Conservation (phyloP, 1,139 yeast species). For the Pichia sp. region DNA sequence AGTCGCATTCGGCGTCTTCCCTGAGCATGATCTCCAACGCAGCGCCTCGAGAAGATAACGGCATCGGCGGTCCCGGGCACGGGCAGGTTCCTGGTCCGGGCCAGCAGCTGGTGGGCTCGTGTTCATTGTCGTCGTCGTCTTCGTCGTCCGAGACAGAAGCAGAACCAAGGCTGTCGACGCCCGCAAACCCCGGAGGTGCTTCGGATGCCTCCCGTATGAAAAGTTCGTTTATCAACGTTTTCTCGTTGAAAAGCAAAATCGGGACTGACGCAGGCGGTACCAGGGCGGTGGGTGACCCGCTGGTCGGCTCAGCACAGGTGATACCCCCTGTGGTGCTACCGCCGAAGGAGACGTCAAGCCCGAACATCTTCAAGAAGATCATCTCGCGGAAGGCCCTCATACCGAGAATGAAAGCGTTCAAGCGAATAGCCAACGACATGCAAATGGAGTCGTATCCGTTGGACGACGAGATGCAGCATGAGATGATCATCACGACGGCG, state of each 20-base stretch:
- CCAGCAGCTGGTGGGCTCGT: not conserved
- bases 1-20: slow-evolving; percentile 10
- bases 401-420: slow-evolving; percentile 33
- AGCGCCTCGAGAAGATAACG: slow-evolving; percentile 6
- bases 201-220: slow-evolving; percentile 7
- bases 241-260: slow-evolving; percentile 5
- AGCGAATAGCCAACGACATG: slow-evolving; percentile 31
- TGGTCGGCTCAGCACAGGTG: not conserved
- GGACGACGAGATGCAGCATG: slow-evolving; percentile 33
- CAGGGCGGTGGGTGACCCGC: not conserved
- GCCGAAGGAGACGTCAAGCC: slow-evolving; percentile 11
- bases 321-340: not conserved
- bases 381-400: slow-evolving; percentile 24
- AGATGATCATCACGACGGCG: slow-evolving; percentile 30
- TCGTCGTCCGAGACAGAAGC: not conserved
- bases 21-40: slow-evolving; percentile 3
- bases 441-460: slow-evolving; percentile 32
- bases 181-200: not conserved
- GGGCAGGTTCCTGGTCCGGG: not conserved
- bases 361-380: slow-evolving; percentile 28
- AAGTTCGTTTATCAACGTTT: slow-evolving; percentile 6
- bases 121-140: not conserved
- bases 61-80: not conserved
- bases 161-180: not conserved
- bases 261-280: not conserved